Evolutionary conservation across 2,329 filamentous ascomycete genomes (phyloP).

Genomic region (Hymenoscyphus salicellus): DNA sequence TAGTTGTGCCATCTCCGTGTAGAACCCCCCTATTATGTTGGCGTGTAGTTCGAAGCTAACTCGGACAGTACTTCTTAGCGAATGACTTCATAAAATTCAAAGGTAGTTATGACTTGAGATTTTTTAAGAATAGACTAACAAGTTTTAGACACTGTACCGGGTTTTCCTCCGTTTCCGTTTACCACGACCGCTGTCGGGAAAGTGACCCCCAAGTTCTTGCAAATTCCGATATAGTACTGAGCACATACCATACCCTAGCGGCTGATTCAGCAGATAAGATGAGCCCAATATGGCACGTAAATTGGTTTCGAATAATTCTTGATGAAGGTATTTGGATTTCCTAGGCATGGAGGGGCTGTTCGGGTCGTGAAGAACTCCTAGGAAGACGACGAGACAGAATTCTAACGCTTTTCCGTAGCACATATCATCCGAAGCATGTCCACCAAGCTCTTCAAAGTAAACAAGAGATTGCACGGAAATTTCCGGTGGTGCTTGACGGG

Average conservation of each 20-base stretch:
- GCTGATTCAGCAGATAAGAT: constrained; percentile 35
- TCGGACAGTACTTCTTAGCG: neutral
- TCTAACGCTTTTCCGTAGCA: too few species aligned
- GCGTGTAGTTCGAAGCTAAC: too few species aligned
- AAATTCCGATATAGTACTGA: constrained; percentile 44
- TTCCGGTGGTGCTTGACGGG: constrained; percentile 38
- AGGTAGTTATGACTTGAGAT: too few species aligned
- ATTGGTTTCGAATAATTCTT: constrained; percentile 44
- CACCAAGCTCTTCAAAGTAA: constrained; percentile 45
- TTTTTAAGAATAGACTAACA: too few species aligned
- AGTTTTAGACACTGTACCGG: constrained; percentile 36
- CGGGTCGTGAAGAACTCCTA: too few species aligned
- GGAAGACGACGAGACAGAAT: too few species aligned
- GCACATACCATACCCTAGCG: constrained; percentile 47
- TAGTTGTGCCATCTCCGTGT: constrained; percentile 45
- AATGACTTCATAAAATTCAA: neutral
- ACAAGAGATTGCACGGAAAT: constrained; percentile 40
- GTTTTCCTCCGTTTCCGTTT: constrained; percentile 27
- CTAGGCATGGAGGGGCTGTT: too few species aligned
- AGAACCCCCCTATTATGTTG: too few species aligned
- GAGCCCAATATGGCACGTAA: constrained; percentile 36
- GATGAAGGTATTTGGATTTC: constrained; percentile 41
- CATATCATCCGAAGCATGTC: constrained; percentile 49
- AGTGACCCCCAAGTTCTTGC: constrained; percentile 31
- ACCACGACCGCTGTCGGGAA: constrained; percentile 39